Evolutionary conservation across 2,329 filamentous ascomycete genomes (phyloP), one percentile per base, ranked within the genome.

Genomic region (Fusarium abutilonis): DNA sequence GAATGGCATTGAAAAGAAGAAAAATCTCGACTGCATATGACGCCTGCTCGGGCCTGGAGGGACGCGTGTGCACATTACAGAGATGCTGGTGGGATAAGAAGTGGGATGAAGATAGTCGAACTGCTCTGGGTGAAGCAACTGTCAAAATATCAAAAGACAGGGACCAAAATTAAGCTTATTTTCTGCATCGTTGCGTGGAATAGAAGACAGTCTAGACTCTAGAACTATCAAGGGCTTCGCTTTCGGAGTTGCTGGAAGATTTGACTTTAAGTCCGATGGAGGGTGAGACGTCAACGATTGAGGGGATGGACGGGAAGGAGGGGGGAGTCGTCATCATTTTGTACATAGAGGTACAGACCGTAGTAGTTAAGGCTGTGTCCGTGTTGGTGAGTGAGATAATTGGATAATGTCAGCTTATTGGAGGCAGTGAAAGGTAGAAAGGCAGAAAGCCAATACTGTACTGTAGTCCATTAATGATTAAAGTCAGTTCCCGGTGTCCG

Each of bases 51-150:
- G 19, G 23, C 9, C 9, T 19, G 19, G 3, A 29, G 38, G 41
- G 52, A 50, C 35, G 50, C 63, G 59, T 66, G 31, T 23, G 38
- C 40, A 38, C 28, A 39, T 36, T 26, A 15, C 35, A 34, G 44
- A 39, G 28, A 10, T 8, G 15, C 8, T 6, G 28, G 63, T 66
- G 63, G 58, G 58, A 63, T 63, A 19, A 31, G 7, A 21, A 36
- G 49, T 51, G 52, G 57, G 61, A 65, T 66, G 26, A 34, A 13
- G 19, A 21, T n/a, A 35, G 19, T 15, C 17, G 39, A 38, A 44
- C 31, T n/a, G 15, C 39, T 28, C 6, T 26, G 23, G 23, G 23
- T 26, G 23, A 26, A 26, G 23, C 19, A 19, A 19, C 23, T 26
- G 23, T 26, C 23, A 26, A 26, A 19, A 19, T 19, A 4, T 19